A percentile compares a stretch with the other conserved stretches of the same genome.
phyloP scores from a whole-genome alignment of 2,329 filamentous ascomycete species.

The Aureobasidium namibiae region DNA sequence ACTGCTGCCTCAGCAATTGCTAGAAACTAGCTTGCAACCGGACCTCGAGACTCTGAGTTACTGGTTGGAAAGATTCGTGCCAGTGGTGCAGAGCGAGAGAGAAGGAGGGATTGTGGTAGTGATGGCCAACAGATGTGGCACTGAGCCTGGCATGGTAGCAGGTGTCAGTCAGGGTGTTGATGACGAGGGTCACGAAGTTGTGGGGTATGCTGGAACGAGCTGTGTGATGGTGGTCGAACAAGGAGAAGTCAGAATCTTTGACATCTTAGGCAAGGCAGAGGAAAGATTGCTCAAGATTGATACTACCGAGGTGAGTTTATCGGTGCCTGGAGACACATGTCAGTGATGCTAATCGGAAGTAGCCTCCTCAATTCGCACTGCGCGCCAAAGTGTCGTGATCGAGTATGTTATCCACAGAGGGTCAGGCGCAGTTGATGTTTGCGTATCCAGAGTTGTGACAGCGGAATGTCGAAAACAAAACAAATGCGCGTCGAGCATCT shows the following conservation, averaged over 20 bases:
- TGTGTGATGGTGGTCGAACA: conserved; percentile 58
- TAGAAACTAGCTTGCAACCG: conserved; percentile 44
- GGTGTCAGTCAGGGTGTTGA: conserved; percentile 18
- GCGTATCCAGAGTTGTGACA: background rate
- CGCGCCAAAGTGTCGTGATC: conserved; percentile 3
- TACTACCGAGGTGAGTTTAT: conserved; percentile 36
- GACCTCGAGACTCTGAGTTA: conserved; percentile 68
- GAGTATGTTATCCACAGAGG: background rate
- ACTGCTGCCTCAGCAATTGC: conserved; percentile 40
- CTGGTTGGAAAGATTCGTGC: conserved; percentile 65
- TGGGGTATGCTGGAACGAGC: conserved; percentile 64
- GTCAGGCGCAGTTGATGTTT: background rate
- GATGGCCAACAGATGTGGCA: conserved; percentile 62
- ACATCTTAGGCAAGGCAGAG: conserved; percentile 61
- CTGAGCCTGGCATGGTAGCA: conserved; percentile 36
- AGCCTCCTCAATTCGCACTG: conserved; percentile 18
- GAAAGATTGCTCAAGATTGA: conserved; percentile 63
- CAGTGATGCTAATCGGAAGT: background rate
- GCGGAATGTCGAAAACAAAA: background rate
- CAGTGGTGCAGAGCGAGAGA: conserved; percentile 34
- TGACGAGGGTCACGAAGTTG: conserved; percentile 24
- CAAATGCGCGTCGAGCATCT: background rate
- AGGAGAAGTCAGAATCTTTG: conserved; percentile 61
- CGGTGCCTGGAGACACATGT: background rate
- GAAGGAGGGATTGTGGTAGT: conserved; percentile 58